Conservation (phyloP, 495 filamentous ascomycete genomes). For the Aspergillus heteromorphus region DNA sequence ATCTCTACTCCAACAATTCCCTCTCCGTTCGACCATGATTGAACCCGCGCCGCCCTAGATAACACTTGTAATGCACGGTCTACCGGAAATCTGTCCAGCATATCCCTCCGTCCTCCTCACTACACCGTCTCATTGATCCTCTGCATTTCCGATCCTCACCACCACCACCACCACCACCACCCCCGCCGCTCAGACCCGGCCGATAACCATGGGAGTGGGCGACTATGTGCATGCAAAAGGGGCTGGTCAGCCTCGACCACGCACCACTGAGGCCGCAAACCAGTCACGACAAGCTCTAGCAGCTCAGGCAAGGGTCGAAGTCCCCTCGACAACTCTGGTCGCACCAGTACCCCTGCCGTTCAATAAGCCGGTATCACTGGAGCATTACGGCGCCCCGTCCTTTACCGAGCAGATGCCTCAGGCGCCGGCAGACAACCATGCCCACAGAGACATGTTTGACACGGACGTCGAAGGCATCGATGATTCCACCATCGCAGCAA, state of each 20-base stretch:
- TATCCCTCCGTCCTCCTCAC: not conserved
- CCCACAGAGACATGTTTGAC: slow-evolving; percentile 36
- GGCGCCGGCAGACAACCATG: slow-evolving; percentile 12
- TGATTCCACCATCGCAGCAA: slow-evolving; percentile 42
- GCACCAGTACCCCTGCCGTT: slow-evolving; percentile 10
- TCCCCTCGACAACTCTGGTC: slow-evolving; percentile 22
- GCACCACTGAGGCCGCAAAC: slow-evolving; percentile 20
- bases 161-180: no score
- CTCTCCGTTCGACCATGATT: not conserved
- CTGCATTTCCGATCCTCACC: not conserved
- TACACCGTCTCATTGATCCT: not conserved
- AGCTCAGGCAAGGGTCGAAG: slow-evolving; percentile 33
- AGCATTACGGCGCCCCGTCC: slow-evolving; percentile 16
- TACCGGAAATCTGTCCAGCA: not conserved
- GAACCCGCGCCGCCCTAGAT: not conserved
- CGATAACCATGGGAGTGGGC: slow-evolving; percentile 37
- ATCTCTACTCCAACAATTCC: not conserved
- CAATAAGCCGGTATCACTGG: slow-evolving; percentile 16
- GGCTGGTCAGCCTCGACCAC: slow-evolving; percentile 28
- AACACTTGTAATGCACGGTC: not conserved
- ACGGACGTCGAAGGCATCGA: slow-evolving; percentile 44
- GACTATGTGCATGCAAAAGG: slow-evolving; percentile 42
- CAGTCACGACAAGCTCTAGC: slow-evolving; percentile 31
- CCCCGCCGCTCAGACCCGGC: not conserved
- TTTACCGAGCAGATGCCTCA: slow-evolving; percentile 14